Percentiles rank a stretch among this genome's conserved stretches.
Evolutionary conservation across 140 eudicot species (phyloP).

Genomic region (Anethum foeniculum): DNA sequence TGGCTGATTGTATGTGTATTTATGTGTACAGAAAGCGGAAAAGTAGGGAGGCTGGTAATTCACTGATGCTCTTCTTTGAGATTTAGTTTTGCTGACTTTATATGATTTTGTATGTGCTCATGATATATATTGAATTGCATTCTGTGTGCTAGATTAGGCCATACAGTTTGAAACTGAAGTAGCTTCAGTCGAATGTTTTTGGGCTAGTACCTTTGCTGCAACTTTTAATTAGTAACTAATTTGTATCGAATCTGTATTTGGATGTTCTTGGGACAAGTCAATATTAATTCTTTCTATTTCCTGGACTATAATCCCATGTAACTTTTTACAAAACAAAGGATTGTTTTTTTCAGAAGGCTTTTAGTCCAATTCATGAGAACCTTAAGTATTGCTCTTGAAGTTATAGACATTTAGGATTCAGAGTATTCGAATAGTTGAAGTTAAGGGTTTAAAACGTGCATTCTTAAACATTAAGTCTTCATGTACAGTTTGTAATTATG

Average conservation of each 20-base stretch:
- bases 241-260: no score
- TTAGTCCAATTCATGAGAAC: neutral
- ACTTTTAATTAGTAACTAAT: no score
- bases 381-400: neutral
- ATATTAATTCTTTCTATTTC: neutral
- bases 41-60: neutral
- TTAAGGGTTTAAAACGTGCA: no score
- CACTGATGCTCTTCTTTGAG: neutral
- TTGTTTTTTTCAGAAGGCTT: neutral
- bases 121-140: neutral
- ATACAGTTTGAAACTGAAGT: neutral
- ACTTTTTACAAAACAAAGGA: neutral
- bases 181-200: neutral
- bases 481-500: no score
- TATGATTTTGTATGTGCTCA: neutral
- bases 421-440: no score
- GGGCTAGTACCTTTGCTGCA: no score
- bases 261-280: no score
- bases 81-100: neutral
- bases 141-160: neutral
- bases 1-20: slow-evolving; percentile 18
- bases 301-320: neutral
- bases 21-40: slow-evolving; percentile 15
- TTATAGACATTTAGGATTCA: no score
- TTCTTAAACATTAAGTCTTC: no score